phyloP scores from a whole-genome alignment of 352 stramenopile species.

The Pythium sukuiense region DNA sequence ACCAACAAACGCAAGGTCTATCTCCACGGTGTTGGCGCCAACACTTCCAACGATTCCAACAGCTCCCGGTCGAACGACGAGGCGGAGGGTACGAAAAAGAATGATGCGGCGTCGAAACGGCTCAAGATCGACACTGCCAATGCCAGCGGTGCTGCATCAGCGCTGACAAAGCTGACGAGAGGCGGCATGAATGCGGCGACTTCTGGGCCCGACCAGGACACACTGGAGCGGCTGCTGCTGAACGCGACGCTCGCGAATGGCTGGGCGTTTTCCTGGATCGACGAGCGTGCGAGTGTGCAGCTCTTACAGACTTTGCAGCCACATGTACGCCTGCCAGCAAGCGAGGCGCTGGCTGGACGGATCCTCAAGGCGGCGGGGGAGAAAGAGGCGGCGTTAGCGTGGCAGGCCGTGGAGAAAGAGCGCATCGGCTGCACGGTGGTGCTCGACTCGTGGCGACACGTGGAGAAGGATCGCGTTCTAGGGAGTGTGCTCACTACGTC shows the following conservation, averaged over 20 bases:
- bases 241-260: conserved; percentile 26
- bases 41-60: conserved; percentile 5
- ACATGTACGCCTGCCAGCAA: conserved; percentile 9
- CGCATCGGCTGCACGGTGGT: conserved; percentile 24
- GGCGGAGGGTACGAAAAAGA: conserved; percentile 5
- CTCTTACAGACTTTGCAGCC: conserved; percentile 20
- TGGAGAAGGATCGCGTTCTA: not conserved
- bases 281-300: conserved; percentile 22
- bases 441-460: conserved; percentile 21
- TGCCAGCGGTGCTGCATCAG: conserved; percentile 8
- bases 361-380: conserved; percentile 18
- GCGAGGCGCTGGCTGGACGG: conserved; percentile 9
- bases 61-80: not conserved
- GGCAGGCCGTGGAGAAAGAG: conserved; percentile 20
- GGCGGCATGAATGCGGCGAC: not conserved
- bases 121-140: conserved; percentile 2
- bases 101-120: conserved; percentile 10
- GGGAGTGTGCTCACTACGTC: conserved; percentile 22
- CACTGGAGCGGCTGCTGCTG: conserved; percentile 24
- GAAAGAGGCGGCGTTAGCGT: conserved; percentile 18
- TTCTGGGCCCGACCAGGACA: conserved; percentile 3
- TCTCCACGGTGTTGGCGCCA: conserved; percentile 10
- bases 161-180: conserved; percentile 14
- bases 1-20: conserved; percentile 17
- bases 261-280: conserved; percentile 26